These are phyloP conservation scores for Earliella scabrosa DNA, from an alignment of 1,284 basidiomycete species.

Conservation along the genomic window DNA sequence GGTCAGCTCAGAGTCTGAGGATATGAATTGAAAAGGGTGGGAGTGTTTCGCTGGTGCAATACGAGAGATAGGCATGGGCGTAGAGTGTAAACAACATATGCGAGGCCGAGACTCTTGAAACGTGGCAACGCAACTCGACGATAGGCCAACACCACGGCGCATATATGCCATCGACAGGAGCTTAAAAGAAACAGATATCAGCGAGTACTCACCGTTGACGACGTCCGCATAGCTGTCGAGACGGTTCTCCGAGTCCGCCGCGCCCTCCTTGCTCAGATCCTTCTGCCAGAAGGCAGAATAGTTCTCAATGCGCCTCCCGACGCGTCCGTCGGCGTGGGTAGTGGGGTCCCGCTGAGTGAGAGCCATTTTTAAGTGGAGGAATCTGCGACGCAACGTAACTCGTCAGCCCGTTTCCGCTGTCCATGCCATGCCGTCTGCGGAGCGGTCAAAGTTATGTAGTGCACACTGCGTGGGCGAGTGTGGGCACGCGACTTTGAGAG, in stretches of 20 bases:
- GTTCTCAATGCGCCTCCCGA: conserved; percentile 83
- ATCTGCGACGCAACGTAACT: background rate
- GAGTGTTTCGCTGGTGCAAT: too few species aligned
- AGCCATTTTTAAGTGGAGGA: conserved; percentile 29
- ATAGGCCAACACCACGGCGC: too few species aligned
- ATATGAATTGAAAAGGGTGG: too few species aligned
- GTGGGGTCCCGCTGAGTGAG: conserved; percentile 27
- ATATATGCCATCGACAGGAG: too few species aligned
- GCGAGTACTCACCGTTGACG: conserved; percentile 77
- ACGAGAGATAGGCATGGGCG: too few species aligned
- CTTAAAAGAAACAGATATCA: too few species aligned
- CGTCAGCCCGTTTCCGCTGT: background rate
- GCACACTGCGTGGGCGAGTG: too few species aligned
- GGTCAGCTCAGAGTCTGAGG: background rate
- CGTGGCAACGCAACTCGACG: too few species aligned
- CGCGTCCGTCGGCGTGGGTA: conserved; percentile 69
- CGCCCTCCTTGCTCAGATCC: conserved; percentile 76
- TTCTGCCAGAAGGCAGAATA: conserved; percentile 97
- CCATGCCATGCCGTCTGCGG: background rate
- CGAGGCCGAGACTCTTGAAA: too few species aligned
- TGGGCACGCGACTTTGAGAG: background rate
- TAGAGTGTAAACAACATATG: too few species aligned
- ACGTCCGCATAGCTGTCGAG: conserved; percentile 90
- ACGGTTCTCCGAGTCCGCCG: conserved; percentile 75
- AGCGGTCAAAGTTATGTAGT: too few species aligned